phyloP scores from a whole-genome alignment of 352 stramenopile genomes.

The Pythium aphanidermatum region DNA sequence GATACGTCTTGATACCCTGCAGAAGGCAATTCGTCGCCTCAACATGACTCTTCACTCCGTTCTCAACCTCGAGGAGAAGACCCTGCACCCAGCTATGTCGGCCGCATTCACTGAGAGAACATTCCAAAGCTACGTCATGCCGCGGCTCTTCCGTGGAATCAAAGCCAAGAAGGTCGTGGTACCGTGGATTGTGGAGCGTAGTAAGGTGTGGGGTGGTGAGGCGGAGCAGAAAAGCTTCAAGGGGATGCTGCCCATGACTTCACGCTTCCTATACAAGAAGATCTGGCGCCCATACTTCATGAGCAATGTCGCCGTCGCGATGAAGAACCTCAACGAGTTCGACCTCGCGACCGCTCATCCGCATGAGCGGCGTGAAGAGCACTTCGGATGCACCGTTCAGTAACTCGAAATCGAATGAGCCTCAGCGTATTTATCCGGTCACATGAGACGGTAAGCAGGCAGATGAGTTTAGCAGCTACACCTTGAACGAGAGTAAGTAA shows the following conservation, averaged over 20 bases:
- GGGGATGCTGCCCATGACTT: slow-evolving; percentile 66
- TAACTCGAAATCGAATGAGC: slow-evolving; percentile 5
- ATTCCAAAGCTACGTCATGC: slow-evolving; percentile 72
- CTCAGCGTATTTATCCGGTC: too few species aligned
- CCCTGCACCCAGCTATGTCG: slow-evolving; percentile 49
- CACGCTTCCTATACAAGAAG: slow-evolving; percentile 78
- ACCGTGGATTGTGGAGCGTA: slow-evolving; percentile 80
- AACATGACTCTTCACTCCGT: slow-evolving; percentile 59
- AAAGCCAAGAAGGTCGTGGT: slow-evolving; percentile 77
- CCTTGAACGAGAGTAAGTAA: slow-evolving; percentile 10
- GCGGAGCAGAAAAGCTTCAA: slow-evolving; percentile 61
- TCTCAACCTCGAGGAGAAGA: slow-evolving; percentile 73
- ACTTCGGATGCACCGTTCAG: slow-evolving; percentile 20
- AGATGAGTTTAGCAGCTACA: too few species aligned
- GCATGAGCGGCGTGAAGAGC: slow-evolving; percentile 9
- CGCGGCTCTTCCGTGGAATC: slow-evolving; percentile 67
- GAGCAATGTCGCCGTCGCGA: slow-evolving; percentile 65
- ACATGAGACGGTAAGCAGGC: too few species aligned
- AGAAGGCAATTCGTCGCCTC: slow-evolving; percentile 58
- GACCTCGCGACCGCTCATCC: slow-evolving; percentile 11
- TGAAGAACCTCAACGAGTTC: slow-evolving; percentile 81
- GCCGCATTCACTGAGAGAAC: slow-evolving; percentile 63
- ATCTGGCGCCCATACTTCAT: slow-evolving; percentile 82
- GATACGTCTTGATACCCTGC: slow-evolving; percentile 52
- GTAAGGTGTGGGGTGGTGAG: slow-evolving; percentile 78